These are phyloP conservation scores for Daldinia vernicosa DNA, from an alignment of 495 filamentous ascomycete genomes.

Conservation along the genomic window DNA sequence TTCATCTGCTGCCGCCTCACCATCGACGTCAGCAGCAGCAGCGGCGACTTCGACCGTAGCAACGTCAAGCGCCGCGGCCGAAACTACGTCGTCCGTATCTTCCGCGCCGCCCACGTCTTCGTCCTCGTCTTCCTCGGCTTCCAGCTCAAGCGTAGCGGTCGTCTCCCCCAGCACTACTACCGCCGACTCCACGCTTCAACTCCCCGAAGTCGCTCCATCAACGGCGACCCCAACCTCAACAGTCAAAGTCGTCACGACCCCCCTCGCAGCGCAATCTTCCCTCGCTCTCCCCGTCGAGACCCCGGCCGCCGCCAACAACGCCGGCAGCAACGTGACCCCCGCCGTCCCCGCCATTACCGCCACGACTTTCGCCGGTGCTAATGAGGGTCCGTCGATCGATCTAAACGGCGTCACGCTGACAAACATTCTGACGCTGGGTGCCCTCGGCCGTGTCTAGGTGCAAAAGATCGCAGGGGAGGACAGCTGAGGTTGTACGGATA, in stretches of 20 bases:
- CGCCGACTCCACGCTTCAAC: conserved; percentile 4
- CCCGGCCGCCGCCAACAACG: conserved; percentile 29
- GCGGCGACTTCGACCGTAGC: conserved; percentile 2
- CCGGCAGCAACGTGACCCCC: conserved; percentile 8
- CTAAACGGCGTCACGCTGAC: conserved; percentile 45
- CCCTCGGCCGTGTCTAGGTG: background rate
- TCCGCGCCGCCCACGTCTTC: conserved; percentile 3
- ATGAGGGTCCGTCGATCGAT: conserved; percentile 42
- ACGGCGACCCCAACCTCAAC: background rate
- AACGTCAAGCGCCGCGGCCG: conserved; percentile 5
- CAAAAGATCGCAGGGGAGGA: no score
- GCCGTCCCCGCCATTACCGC: conserved; percentile 33
- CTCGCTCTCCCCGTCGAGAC: conserved; percentile 29
- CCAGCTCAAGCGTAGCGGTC: background rate
- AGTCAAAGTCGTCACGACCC: conserved; percentile 15
- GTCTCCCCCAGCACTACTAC: background rate
- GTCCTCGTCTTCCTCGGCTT: background rate
- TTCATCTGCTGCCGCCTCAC: conserved; percentile 10
- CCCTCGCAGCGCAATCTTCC: conserved; percentile 30
- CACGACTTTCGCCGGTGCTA: conserved; percentile 26
- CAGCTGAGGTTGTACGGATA: background rate
- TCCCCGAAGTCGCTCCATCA: conserved; percentile 18
- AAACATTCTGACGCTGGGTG: conserved; percentile 46
- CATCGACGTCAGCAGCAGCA: background rate
- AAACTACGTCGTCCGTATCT: conserved; percentile 7